Evolutionary conservation across 1,284 basidiomycete genomes (phyloP).

Genomic region (Uromyces viciae-fabae): DNA sequence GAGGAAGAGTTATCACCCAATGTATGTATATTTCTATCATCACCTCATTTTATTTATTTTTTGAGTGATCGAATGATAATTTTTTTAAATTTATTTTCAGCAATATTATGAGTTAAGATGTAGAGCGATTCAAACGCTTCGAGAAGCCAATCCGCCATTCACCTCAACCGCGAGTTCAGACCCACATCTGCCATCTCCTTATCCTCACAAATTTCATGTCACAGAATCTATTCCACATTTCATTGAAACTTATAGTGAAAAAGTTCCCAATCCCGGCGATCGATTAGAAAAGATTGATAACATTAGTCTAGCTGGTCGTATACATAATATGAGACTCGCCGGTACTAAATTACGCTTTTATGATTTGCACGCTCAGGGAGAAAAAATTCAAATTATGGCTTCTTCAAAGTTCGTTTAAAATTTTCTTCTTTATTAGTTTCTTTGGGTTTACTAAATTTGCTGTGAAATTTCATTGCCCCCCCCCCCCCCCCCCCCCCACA

Average conservation of each 20-base stretch:
- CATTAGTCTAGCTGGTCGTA: conserved; percentile 76
- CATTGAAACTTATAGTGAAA: conserved; percentile 64
- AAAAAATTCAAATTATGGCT: conserved; percentile 93
- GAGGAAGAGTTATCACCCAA: conserved; percentile 76
- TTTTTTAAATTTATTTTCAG: conserved; percentile 53
- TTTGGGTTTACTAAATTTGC: not conserved
- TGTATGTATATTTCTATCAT: conserved; percentile 10
- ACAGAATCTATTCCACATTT: conserved; percentile 72
- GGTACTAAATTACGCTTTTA: conserved; percentile 89
- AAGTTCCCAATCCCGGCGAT: conserved; percentile 37
- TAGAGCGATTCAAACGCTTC: conserved; percentile 78
- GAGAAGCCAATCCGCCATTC: conserved; percentile 54
- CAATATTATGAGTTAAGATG: conserved; percentile 95
- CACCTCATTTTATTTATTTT: too few species aligned
- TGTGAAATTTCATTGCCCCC: not conserved
- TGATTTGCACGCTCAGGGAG: conserved; percentile 86
- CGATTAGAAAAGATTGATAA: conserved; percentile 31
- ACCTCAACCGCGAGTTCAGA: conserved; percentile 63
- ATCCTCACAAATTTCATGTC: conserved; percentile 99
- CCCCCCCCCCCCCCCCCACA: not conserved
- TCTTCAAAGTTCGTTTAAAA: conserved; percentile 68
- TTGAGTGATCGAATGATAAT: not conserved
- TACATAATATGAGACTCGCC: conserved; percentile 81
- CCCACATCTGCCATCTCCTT: conserved; percentile 69
- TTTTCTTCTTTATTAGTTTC: not conserved